phyloP scores from a whole-genome alignment of 345 rosid genomes.

The Dovyalis caffra region DNA sequence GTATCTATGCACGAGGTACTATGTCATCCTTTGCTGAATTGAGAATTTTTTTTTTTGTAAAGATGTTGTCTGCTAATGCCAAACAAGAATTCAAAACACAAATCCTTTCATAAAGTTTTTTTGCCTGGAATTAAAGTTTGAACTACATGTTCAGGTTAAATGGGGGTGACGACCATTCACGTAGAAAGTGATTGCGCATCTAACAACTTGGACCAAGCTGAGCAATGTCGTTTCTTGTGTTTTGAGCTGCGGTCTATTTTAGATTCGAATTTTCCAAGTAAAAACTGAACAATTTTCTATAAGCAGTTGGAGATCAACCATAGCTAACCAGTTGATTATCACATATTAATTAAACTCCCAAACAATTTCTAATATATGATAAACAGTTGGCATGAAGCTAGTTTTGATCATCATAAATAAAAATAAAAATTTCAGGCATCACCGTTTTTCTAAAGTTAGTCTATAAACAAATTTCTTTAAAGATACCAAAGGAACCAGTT shows the following conservation, averaged over 20 bases:
- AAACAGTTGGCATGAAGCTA: background rate
- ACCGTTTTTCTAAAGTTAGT: constrained; percentile 1
- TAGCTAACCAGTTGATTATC: background rate
- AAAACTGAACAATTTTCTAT: background rate
- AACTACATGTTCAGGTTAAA: no score
- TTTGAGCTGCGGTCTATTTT: background rate
- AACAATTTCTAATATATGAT: background rate
- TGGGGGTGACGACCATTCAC: no score
- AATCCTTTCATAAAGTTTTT: no score
- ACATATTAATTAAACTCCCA: background rate
- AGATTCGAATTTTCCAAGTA: background rate
- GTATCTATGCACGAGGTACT: no score
- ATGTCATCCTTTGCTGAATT: no score
- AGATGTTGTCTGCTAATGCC: no score
- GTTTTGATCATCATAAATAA: background rate
- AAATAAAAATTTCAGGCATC: background rate
- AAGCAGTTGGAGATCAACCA: background rate
- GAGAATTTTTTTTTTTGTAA: no score
- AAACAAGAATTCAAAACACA: no score
- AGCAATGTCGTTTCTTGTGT: background rate
- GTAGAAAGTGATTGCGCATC: no score
- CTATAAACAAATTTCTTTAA: background rate
- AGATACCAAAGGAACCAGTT: no score
- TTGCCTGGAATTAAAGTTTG: no score
- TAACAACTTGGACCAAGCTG: no score